Base-by-base conservation (phyloP, 2,329 filamentous ascomycete genomes). In the Chaetomiaceae sp. region DNA sequence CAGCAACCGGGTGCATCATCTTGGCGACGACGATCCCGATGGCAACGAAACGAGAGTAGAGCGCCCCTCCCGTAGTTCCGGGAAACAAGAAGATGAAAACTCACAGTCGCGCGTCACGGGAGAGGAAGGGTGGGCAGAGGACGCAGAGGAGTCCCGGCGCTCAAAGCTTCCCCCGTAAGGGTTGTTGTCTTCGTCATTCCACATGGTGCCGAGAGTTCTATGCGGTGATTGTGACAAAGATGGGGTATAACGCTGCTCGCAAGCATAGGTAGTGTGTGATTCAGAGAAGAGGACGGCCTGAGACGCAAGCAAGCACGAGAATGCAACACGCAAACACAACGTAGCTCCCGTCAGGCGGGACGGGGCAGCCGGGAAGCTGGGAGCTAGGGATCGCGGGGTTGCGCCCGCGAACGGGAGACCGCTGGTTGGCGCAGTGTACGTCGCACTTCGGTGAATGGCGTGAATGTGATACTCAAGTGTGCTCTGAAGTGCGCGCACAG, bases 121-220 rank as follows among this genome's bases (percentile, higher is more conserved):
- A 32, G 83, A 86, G 45, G 80, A 71, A 18, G 83, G 80, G 61
- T 84, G 81, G 17, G 74, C 73, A 35, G 74, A 84, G 22, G 84
- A 88, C 37, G 81, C 76, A 64, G 85, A 81, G 52, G 86, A 87
- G 66, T 94, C 87, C 60, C 87, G 82, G 59, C 86, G 85, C 66
- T 93, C 87, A 71, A 95, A 96, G 67, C 88, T 91, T 60, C 75
- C 80, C 55, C 89, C 90, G 63, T 97, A 96, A 5, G 91, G 91
- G 66, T 97, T 97, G 70, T 97, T 97, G 64, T 97, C 88, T 71
- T 97, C 91, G 74, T 97, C 90, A 76, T 96, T 94, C 91, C 91
- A 97, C 91, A 97, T 97, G 57, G 19, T 38, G 42, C 34, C 18
- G 35, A n/a, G 15, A 12, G 12, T 6, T 39, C 32, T 38, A 30